Evolutionary conservation across 768 basidiomycete species (phyloP), one percentile per base, ranked within the genome.

Genomic region (Collybia mongolica): DNA sequence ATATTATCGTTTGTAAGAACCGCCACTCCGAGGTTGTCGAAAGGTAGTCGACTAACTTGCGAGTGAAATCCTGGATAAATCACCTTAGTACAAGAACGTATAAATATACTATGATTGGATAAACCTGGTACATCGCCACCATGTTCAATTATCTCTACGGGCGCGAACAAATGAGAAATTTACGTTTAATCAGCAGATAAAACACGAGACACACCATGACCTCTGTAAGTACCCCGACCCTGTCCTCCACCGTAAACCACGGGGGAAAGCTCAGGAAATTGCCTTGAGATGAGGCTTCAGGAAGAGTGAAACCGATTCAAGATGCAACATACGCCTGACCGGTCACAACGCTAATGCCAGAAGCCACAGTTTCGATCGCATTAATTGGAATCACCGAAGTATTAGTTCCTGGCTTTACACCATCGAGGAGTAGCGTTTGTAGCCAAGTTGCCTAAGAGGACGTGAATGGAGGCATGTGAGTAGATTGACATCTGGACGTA

Each of bases 1-100:
- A 49, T 32, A 17, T 58, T 45, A 36, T 66, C 67, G 29, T 66
- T 68, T 20, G 55, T 59, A n/a, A 66, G 56, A 22, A 68, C 61
- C 14, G 65, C 54, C 26, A 68, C 56, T 0, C 67, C 67, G 9
- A 68, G 38, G 32, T 57, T 57, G 17, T 58, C 55, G 22, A 37
- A 40, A 2, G 66, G 66, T 5, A 65, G 41, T 11, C 66, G 59
- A 8, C 53, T 60, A 8, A 67, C 50, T 26, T 51, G 26, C 0
- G 61, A 47, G 9, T 41, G 49, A 49, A 64, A 64, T 1, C 65
- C 64, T 60, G 17, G 5, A 3, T 19, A 5, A 24, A 4, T n/a
- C 24, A n/a, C 36, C 14, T n/a, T 6, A 26, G 24, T 5, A 24
- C 6, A 20, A 26, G 18, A 24, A 18, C 15, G 17, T 12, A 26